A percentile compares a stretch with the other conserved stretches of the same genome.
phyloP scores from a whole-genome alignment of 2,329 filamentous ascomycete species.

The Colletotrichum karsti region DNA sequence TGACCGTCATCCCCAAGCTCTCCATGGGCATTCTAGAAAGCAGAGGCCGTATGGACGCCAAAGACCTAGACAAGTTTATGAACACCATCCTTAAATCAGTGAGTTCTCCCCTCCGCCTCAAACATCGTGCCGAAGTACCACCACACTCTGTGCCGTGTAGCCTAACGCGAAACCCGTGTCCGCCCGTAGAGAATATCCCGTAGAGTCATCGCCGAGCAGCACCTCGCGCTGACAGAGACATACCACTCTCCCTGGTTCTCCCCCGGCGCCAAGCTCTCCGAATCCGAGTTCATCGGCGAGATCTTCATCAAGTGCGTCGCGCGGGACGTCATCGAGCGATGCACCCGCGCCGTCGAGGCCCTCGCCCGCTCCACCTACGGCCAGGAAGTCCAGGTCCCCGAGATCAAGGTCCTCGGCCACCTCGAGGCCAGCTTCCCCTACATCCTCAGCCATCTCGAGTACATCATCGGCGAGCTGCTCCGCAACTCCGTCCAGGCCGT shows the following conservation, averaged over 20 bases:
- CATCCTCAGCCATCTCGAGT: constrained; percentile 94
- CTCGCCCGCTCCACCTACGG: constrained; percentile 82
- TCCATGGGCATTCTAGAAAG: constrained; percentile 96
- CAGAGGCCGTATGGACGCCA: constrained; percentile 79
- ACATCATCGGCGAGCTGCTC: constrained; percentile 94
- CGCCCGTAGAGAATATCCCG: constrained; percentile 85
- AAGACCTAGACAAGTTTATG: constrained; percentile 93
- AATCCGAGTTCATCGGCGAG: constrained; percentile 90
- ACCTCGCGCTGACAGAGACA: constrained; percentile 92
- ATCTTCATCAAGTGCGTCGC: constrained; percentile 95
- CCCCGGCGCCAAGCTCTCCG: constrained; percentile 76
- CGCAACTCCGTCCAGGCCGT: constrained; percentile 95
- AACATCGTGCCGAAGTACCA: not conserved
- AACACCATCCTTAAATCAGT: constrained; percentile 91
- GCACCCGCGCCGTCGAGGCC: constrained; percentile 77
- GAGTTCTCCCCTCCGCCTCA: constrained; percentile 41
- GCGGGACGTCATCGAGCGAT: constrained; percentile 86
- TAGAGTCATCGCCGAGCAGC: constrained; percentile 96
- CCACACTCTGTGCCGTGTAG: not conserved
- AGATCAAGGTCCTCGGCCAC: constrained; percentile 86
- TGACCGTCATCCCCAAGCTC: constrained; percentile 92
- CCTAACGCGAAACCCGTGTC: constrained; percentile 2
- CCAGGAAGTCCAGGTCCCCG: constrained; percentile 74
- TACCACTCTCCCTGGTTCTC: constrained; percentile 93
- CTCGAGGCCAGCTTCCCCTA: constrained; percentile 93